Evolutionary conservation across 1,284 basidiomycete species (phyloP).

Genomic region (Takashimella koratensis): DNA sequence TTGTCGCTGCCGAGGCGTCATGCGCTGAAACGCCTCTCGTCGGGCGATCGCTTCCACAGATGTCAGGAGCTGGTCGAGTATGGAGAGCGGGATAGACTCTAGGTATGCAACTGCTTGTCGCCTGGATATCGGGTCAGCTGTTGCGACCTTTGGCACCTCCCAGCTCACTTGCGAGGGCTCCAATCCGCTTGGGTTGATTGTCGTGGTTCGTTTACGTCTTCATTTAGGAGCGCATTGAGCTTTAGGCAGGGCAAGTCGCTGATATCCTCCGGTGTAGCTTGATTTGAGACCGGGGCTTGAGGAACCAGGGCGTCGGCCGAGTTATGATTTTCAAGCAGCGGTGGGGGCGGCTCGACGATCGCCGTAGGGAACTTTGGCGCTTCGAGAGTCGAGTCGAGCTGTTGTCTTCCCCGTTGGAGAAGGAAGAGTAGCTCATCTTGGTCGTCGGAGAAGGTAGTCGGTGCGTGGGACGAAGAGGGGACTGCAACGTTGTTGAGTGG

Average conservation of each 20-base stretch:
- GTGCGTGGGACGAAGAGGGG: not conserved
- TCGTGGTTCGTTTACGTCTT: not conserved
- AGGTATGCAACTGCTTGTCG: slow-evolving; percentile 17
- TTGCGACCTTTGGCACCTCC: not conserved
- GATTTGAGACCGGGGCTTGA: not conserved
- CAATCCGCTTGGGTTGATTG: not conserved
- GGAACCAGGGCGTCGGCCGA: too few species aligned
- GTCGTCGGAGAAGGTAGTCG: not conserved
- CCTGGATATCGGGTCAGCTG: slow-evolving; percentile 4
- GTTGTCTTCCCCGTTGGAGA: slow-evolving; percentile 3
- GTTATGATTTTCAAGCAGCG: too few species aligned
- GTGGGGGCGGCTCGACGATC: not conserved
- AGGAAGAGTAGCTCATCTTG: not conserved
- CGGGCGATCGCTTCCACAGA: not conserved
- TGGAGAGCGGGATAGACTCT: slow-evolving; percentile 13
- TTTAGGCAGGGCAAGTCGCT: not conserved
- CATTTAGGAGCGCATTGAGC: not conserved
- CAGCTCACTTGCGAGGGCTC: not conserved
- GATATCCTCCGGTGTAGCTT: slow-evolving; percentile 2
- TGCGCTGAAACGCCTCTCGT: not conserved
- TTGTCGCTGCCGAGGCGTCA: not conserved
- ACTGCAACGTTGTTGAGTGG: not conserved
- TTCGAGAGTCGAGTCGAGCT: not conserved
- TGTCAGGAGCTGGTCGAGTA: slow-evolving; percentile 15
- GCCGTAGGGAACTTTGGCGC: not conserved